Percentiles rank a stretch among this genome's conserved stretches.
Evolutionary conservation across 257 asterid species (phyloP).

Genomic region (Capsicum baccatum): DNA sequence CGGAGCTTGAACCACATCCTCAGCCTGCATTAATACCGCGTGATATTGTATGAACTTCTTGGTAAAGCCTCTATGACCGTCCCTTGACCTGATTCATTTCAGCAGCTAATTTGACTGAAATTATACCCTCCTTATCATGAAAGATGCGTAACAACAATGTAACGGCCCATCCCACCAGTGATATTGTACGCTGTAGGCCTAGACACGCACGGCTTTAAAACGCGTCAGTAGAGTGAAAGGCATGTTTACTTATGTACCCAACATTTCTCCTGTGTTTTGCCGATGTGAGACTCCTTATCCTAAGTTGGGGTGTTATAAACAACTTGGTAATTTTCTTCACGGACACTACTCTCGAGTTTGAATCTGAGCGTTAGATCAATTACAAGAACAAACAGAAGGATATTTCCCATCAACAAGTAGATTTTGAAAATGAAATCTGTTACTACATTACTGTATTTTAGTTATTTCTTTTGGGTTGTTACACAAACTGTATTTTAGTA

Average conservation of each 20-base stretch:
- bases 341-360: constrained; percentile 13
- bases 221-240: too few species aligned
- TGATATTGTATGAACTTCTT: not conserved
- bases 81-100: not conserved
- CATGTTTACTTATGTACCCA: too few species aligned
- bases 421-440: not conserved
- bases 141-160: not conserved
- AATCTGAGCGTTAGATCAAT: constrained; percentile 1
- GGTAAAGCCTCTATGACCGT: not conserved
- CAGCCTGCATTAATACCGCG: not conserved
- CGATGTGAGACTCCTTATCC: too few species aligned
- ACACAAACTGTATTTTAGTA: not conserved
- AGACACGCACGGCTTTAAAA: too few species aligned
- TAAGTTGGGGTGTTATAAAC: too few species aligned
- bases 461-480: constrained; percentile 6
- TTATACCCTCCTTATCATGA: not conserved
- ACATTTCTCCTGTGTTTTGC: too few species aligned
- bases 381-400: constrained; percentile 18
- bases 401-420: not conserved
- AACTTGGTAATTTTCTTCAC: constrained; percentile 4
- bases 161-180: too few species aligned
- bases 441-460: constrained; percentile 3
- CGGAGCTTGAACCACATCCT: not conserved
- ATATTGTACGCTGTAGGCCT: too few species aligned
- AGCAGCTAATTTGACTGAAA: constrained; percentile 18